Evolutionary conservation across 2,329 filamentous ascomycete species (phyloP).

Genomic region (Hysterium pulicare): DNA sequence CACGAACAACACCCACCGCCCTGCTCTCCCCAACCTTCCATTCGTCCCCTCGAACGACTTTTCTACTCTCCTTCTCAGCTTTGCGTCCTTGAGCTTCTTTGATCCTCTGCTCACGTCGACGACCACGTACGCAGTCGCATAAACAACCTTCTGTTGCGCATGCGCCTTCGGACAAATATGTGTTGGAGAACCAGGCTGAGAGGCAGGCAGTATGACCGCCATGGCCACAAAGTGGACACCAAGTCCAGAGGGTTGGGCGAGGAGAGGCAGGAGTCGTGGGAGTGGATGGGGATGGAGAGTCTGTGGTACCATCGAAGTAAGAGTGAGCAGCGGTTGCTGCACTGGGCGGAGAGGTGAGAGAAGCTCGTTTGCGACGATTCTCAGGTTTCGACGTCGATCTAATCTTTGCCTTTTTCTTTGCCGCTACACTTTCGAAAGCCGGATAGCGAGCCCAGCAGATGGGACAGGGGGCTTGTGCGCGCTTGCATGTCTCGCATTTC

Average conservation of each 20-base stretch:
- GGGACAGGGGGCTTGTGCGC: slow-evolving; percentile 41
- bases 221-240: slow-evolving; percentile 61
- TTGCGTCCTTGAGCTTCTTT: slow-evolving; percentile 26
- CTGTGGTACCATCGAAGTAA: not conserved
- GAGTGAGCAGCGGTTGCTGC: not conserved
- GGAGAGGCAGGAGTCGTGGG: slow-evolving; percentile 22
- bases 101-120: slow-evolving; percentile 32
- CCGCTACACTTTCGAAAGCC: slow-evolving; percentile 34
- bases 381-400: slow-evolving; percentile 18
- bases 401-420: slow-evolving; percentile 28
- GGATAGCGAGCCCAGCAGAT: slow-evolving; percentile 45
- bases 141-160: slow-evolving; percentile 59
- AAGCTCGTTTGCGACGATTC: slow-evolving; percentile 25
- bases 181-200: slow-evolving; percentile 52
- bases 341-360: slow-evolving; percentile 7
- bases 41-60: slow-evolving; percentile 38
- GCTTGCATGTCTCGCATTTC: slow-evolving; percentile 50
- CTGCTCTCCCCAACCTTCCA: slow-evolving; percentile 42
- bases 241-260: slow-evolving; percentile 47
- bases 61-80: slow-evolving; percentile 32
- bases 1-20: slow-evolving; percentile 40
- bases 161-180: slow-evolving; percentile 47
- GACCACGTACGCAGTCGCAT: slow-evolving; percentile 57
- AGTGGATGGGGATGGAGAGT: slow-evolving; percentile 18
- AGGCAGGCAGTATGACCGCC: slow-evolving; percentile 58